These are phyloP conservation scores for Proliferodiscus dingleyae DNA, from an alignment of 2,329 filamentous ascomycete genomes.

Conservation along the genomic window DNA sequence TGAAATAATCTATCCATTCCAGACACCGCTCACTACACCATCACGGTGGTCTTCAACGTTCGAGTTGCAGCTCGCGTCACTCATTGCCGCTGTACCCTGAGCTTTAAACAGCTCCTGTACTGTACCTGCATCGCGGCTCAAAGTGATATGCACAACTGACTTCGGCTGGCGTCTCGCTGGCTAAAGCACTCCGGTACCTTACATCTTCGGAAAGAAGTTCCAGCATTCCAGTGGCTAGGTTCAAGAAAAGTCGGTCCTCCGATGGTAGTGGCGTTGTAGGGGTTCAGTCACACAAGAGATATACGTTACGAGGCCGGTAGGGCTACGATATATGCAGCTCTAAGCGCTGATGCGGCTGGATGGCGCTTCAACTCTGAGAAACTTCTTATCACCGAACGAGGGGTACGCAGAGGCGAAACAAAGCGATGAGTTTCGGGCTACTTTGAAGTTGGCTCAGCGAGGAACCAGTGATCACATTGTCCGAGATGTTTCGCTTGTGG, in stretches of 20 bases:
- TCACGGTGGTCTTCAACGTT: constrained; percentile 10
- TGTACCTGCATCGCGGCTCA: constrained; percentile 20
- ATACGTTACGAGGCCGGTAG: constrained; percentile 22
- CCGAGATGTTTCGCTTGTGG: constrained; percentile 6
- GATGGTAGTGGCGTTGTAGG: constrained; percentile 6
- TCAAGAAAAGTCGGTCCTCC: constrained; percentile 10
- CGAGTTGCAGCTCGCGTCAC: constrained; percentile 9
- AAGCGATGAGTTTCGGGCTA: constrained; percentile 12
- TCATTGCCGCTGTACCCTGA: constrained; percentile 1
- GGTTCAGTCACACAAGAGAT: constrained; percentile 1
- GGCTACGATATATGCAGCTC: constrained; percentile 2
- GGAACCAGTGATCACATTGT: too few species aligned
- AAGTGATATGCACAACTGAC: constrained; percentile 10
- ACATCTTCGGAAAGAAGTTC: constrained; percentile 13
- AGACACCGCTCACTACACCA: constrained; percentile 17
- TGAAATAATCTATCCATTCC: constrained; percentile 15
- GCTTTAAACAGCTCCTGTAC: constrained; percentile 9
- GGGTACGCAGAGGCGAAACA: background rate
- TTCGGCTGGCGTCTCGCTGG: constrained; percentile 24
- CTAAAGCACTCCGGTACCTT: constrained; percentile 2
- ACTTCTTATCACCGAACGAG: background rate
- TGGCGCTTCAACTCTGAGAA: constrained; percentile 20
- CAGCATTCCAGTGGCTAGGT: constrained; percentile 1
- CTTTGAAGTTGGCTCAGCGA: too few species aligned
- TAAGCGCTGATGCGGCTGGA: constrained; percentile 25